phyloP scores from a whole-genome alignment of 106 monocot genomes.

The Narthecium ossifragum region DNA sequence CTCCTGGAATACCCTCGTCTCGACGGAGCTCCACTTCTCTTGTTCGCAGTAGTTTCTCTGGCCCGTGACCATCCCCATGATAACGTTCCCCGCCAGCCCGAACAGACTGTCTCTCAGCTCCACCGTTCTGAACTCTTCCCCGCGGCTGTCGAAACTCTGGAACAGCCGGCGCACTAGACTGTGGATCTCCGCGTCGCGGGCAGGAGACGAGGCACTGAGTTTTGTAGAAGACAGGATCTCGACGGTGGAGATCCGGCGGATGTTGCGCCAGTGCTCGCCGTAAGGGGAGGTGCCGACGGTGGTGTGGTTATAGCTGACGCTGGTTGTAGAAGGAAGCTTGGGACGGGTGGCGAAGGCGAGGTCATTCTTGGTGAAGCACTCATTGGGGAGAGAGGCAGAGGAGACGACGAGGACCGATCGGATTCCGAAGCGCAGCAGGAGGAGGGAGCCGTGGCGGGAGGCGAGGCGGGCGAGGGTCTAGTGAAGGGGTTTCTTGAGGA shows the following conservation, averaged over 20 bases:
- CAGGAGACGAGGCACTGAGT: background rate
- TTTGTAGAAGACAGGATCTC: background rate
- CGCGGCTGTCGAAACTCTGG: background rate
- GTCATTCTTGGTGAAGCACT: conserved; percentile 14
- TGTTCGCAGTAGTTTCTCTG: conserved; percentile 6
- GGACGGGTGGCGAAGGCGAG: conserved; percentile 16
- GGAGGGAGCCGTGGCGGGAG: conserved; percentile 2
- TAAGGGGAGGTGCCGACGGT: background rate
- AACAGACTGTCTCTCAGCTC: background rate
- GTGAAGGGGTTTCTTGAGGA: conserved; percentile 9
- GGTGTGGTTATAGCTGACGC: conserved; percentile 3
- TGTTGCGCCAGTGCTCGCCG: conserved; percentile 15
- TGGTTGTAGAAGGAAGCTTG: background rate
- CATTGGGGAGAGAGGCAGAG: background rate
- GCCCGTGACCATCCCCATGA: conserved; percentile 3
- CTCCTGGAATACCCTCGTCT: background rate
- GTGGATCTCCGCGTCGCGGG: background rate
- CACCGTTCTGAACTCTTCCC: background rate
- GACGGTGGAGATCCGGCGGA: conserved; percentile 12
- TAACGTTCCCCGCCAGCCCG: background rate
- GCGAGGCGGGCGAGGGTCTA: conserved; percentile 3
- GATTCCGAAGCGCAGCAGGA: conserved; percentile 13
- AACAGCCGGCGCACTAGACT: background rate
- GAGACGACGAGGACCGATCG: conserved; percentile 12
- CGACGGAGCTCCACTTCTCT: background rate